Evolutionary conservation across 306 rosid genomes (phyloP), one percentile per base, ranked within the genome.

Genomic region (Malus fusca): DNA sequence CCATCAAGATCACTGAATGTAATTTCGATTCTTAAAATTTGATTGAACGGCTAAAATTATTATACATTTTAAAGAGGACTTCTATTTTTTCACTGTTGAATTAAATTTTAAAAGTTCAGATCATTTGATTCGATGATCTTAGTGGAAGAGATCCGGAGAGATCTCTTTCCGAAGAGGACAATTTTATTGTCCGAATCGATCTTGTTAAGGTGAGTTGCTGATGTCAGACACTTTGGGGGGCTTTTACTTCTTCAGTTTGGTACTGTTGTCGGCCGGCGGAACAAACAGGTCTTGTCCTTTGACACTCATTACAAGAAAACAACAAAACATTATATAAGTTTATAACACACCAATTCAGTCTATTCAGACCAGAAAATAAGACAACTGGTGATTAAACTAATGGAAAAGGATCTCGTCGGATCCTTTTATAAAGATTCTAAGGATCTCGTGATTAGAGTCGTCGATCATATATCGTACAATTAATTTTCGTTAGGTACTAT

Each of bases 1-100:
- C 40, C 2, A 35, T 0, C 0, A 35, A 35, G 0, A 0, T 5
- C 2, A 33, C 0, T 0, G 0, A 1, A 33, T 33, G 3, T 33
- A 33, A 33, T 33, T 0, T 1, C 2, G 0, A 33, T 33, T 33
- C 0, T 33, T 33, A 0, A 33, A 33, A 33, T 33, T 33, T 5
- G 0, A 33, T 33, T 0, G 0, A 33, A 33, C 0, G 0, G 0
- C 2, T 35, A 35, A 35, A 35, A 35, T 35, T 35, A 35, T 35
- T 35, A 35, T 35, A 35, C 0, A 0, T 1, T 35, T 35, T 35
- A 35, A 35, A 35, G 0, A 6, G 0, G 8, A 35, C 0, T 35
- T 0, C 0, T 1, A 6, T 35, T 35, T 33, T 35, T 35, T n/a
- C n/a, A n/a, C n/a, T n/a, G 8, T 35, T 35, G 1, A 0, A 35